Evolutionary conservation across 1,139 yeast genomes (phyloP), one percentile per base, ranked within the genome.

Genomic region (Suhomyces chickasaworum): DNA sequence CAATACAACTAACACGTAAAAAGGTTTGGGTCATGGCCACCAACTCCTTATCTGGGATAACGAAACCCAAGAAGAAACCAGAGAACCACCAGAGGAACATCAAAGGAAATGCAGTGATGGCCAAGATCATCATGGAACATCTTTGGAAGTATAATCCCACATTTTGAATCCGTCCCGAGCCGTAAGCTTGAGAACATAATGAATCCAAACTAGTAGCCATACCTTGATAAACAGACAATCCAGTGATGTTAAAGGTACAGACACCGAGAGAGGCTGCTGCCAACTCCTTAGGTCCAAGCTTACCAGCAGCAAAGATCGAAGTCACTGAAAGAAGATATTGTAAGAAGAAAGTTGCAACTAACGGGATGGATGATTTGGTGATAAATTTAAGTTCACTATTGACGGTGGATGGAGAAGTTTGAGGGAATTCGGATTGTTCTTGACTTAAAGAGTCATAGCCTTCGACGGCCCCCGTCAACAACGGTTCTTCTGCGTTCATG

Each of bases 171-270:
- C 65, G 56, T 23, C 59, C 60, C 15, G 71, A 69, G 15, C 77
- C 76, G 47, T 53, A 69, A 1, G 76, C 74, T 31, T 69, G 71
- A 2, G 75, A 64, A 41, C 75, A 73, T 16, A 73, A 58, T 3
- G 77, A 66, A 51, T 74, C 79, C 51, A 74, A 55, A 27, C 72
- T 60, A 5, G 78, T 72, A 17, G 78, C 64, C 61, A 73, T 72
- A 3, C 78, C 78, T 49, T 71, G 72, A 42, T 70, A 64, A 0
- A 73, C 51, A 2, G 71, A 65, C 30, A 60, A 48, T 0, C 75
- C 77, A 2, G 75, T 64, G 45, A 72, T 59, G 50, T 69, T 69
- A 51, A 68, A 71, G 0, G 72, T 61, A 30, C 72, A 68, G 7
- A 67, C 59, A 5, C 74, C 65, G 29, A 71, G 54, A 3, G 74